Evolutionary conservation across 805 yeast genomes (phyloP).

Genomic region (Ogataea saltuana): DNA sequence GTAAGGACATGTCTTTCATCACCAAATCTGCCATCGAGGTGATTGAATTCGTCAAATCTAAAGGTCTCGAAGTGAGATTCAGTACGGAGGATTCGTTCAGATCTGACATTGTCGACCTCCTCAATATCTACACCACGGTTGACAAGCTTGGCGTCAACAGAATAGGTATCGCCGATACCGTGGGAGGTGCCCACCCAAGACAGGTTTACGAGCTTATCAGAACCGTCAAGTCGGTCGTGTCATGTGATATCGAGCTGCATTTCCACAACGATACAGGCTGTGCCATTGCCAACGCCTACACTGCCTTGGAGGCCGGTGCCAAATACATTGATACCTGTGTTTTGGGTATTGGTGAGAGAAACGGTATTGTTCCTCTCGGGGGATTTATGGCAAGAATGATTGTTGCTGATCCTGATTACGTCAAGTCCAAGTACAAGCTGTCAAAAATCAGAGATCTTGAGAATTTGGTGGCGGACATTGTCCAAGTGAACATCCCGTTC

Average conservation of each 20-base stretch:
- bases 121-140: slow-evolving; percentile 59
- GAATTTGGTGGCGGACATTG: slow-evolving; percentile 59
- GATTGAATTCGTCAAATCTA: slow-evolving; percentile 59
- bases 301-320: slow-evolving; percentile 65
- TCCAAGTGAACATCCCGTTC: slow-evolving; percentile 59
- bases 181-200: slow-evolving; percentile 65
- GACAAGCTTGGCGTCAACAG: slow-evolving; percentile 62
- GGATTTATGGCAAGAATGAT: slow-evolving; percentile 66
- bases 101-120: slow-evolving; percentile 59
- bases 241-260: slow-evolving; percentile 61
- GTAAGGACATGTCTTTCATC: slow-evolving; percentile 61
- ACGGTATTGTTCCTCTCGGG: slow-evolving; percentile 62
- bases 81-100: slow-evolving; percentile 61
- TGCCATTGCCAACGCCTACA: slow-evolving; percentile 63
- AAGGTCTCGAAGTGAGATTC: slow-evolving; percentile 60
- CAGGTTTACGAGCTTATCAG: slow-evolving; percentile 61
- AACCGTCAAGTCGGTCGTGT: slow-evolving; percentile 56
- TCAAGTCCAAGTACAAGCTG: slow-evolving; percentile 56
- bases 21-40: slow-evolving; percentile 59
- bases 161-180: slow-evolving; percentile 65
- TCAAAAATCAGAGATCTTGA: slow-evolving; percentile 58
- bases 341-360: slow-evolving; percentile 64
- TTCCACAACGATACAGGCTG: slow-evolving; percentile 67
- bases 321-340: slow-evolving; percentile 59
- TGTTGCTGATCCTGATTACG: slow-evolving; percentile 60